phyloP scores from a whole-genome alignment of 1,284 basidiomycete genomes.

The Tremellales sp. region DNA sequence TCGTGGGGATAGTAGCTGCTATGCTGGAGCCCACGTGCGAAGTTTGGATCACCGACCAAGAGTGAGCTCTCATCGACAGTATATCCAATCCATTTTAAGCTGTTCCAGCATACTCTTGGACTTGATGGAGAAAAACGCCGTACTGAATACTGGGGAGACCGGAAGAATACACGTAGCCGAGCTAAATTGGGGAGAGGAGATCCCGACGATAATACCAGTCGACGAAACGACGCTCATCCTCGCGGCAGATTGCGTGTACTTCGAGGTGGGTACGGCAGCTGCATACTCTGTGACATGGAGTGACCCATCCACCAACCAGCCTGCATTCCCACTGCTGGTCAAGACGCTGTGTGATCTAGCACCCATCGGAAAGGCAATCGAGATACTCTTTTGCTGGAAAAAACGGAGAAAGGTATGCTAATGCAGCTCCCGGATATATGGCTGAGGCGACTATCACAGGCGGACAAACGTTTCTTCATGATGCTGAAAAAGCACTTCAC shows the following conservation, averaged over 20 bases:
- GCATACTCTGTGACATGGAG: neutral
- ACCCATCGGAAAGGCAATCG: constrained; percentile 52
- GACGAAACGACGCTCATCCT: constrained; percentile 63
- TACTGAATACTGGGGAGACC: constrained; percentile 56
- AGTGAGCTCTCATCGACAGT: constrained; percentile 53
- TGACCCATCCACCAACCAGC: constrained; percentile 36
- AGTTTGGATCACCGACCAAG: constrained; percentile 84
- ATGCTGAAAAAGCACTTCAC: constrained; percentile 75
- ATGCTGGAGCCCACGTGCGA: constrained; percentile 57
- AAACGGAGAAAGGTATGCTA: constrained; percentile 82
- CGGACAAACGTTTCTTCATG: constrained; percentile 83
- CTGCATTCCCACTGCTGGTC: constrained; percentile 85
- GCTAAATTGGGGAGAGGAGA: constrained; percentile 61
- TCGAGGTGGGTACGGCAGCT: constrained; percentile 54
- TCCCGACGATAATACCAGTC: constrained; percentile 32
- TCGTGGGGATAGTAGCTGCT: constrained; percentile 79
- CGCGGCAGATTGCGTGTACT: constrained; percentile 91
- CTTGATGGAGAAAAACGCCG: constrained; percentile 69
- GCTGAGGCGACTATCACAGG: constrained; percentile 51
- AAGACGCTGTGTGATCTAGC: constrained; percentile 68
- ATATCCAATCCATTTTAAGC: constrained; percentile 10
- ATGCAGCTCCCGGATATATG: neutral
- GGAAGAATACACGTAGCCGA: constrained; percentile 60
- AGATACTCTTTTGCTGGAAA: constrained; percentile 87
- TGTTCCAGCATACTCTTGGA: constrained; percentile 61